Conservation (phyloP, 192 early-diverging fungal genomes). For the Fimicolochytrium jonesii region DNA sequence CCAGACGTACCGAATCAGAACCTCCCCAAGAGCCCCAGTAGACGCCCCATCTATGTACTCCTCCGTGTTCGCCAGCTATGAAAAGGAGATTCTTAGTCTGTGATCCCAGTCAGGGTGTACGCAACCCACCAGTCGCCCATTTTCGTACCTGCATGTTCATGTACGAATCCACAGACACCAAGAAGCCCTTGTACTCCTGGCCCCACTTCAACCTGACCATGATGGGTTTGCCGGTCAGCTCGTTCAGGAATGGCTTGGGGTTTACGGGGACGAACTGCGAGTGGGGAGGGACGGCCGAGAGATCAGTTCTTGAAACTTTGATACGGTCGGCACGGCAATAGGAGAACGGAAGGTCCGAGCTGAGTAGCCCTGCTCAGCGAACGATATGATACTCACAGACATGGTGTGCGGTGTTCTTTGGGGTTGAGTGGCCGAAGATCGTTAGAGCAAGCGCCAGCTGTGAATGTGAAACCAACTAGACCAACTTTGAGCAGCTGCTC, state of each 20-base stretch:
- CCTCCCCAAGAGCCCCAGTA: conserved; percentile 83
- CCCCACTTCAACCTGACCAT: conserved; percentile 98
- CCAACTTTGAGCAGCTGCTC: no score
- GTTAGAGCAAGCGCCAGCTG: no score
- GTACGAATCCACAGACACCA: conserved; percentile 90
- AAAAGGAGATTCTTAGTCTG: neutral
- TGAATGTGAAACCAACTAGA: no score
- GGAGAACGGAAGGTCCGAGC: no score
- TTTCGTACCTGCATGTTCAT: conserved; percentile 88
- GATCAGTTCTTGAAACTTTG: no score
- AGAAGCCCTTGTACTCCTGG: conserved; percentile 91
- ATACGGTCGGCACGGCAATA: no score
- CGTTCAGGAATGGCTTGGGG: conserved; percentile 93
- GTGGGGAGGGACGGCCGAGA: no score
- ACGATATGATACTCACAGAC: no score
- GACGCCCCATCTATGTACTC: conserved; percentile 92
- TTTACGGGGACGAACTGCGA: conserved; percentile 87
- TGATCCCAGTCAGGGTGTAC: neutral
- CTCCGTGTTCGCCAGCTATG: conserved; percentile 86
- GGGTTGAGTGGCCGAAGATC: no score
- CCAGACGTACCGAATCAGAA: conserved; percentile 79
- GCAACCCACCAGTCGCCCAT: no score
- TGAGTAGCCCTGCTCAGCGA: no score
- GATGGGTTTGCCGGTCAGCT: conserved; percentile 87
- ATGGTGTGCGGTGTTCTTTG: no score